Conservation (phyloP, 2,329 filamentous ascomycete genomes). For the Orbilia oligospora region DNA sequence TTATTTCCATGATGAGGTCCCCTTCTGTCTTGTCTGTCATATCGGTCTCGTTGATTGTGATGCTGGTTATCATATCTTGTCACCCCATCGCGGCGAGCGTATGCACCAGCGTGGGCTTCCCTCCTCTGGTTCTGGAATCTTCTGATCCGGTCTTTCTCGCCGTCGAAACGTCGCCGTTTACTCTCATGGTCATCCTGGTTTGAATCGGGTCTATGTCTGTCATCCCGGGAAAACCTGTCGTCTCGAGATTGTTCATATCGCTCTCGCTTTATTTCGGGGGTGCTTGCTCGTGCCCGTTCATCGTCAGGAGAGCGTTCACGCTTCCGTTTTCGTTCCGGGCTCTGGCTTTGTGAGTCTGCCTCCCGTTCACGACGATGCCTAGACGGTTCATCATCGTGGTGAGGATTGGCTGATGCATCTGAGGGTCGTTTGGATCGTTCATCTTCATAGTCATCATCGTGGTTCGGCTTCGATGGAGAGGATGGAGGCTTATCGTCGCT, state of each 20-base stretch:
- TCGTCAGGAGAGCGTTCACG: slow-evolving; percentile 40
- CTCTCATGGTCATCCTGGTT: slow-evolving; percentile 36
- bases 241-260: not conserved
- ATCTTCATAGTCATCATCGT: slow-evolving; percentile 40
- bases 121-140: slow-evolving; percentile 37
- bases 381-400: slow-evolving; percentile 29
- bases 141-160: slow-evolving; percentile 45
- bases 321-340: slow-evolving; percentile 49
- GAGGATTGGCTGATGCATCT: slow-evolving; percentile 26
- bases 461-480: slow-evolving; percentile 39
- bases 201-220: slow-evolving; percentile 1
- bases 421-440: slow-evolving; percentile 32
- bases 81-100: slow-evolving; percentile 39
- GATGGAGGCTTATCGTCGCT: slow-evolving; percentile 51
- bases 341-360: slow-evolving; percentile 4
- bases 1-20: slow-evolving; percentile 27
- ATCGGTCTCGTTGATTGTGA: slow-evolving; percentile 3
- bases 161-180: slow-evolving; percentile 52
- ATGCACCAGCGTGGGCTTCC: slow-evolving; percentile 48
- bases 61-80: slow-evolving; percentile 33
- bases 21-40: slow-evolving; percentile 25
- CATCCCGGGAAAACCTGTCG: not conserved
- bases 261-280: slow-evolving; percentile 38
- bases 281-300: slow-evolving; percentile 19
- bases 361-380: not conserved